Percentiles rank a stretch among this genome's conserved stretches.
Conservation (phyloP, 2,329 filamentous ascomycete species). For the Penicillium sp. region DNA sequence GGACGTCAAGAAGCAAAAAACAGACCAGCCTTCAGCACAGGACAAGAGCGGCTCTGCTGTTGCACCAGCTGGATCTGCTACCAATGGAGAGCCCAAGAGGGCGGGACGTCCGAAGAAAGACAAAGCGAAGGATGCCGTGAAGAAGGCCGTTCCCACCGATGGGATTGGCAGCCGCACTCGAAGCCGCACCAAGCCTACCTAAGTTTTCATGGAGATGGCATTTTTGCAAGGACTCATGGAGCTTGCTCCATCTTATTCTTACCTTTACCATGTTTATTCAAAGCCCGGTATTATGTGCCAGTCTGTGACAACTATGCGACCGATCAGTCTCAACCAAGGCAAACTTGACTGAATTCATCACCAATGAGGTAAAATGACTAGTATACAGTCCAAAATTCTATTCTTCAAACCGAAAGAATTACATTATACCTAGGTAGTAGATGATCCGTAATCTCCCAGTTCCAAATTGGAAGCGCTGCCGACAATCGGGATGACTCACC, state of each 20-base stretch:
- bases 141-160: conserved; percentile 26
- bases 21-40: conserved; percentile 6
- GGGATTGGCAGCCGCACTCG: conserved; percentile 38
- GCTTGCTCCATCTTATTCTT: not conserved
- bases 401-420: too few relatives aligned
- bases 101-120: conserved; percentile 30
- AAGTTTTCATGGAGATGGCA: not conserved
- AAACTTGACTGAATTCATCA: not conserved
- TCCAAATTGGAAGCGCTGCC: not conserved
- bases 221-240: not conserved
- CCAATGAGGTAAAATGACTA: not conserved
- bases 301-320: too few relatives aligned
- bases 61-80: not conserved
- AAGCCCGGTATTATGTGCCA: too few relatives aligned
- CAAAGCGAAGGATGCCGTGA: conserved; percentile 24
- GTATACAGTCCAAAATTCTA: not conserved
- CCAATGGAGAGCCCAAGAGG: conserved; percentile 30
- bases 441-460: not conserved
- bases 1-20: conserved; percentile 35
- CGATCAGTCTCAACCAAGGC: not conserved
- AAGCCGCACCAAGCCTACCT: conserved; percentile 33
- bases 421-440: too few relatives aligned
- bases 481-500: conserved; percentile 17
- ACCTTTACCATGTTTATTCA: not conserved
- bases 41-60: conserved; percentile 16